A percentile compares a stretch with the other conserved stretches of the same genome.
These are phyloP conservation scores for Salix koriyanagi DNA, from an alignment of 345 rosid genomes.

Conservation along the genomic window DNA sequence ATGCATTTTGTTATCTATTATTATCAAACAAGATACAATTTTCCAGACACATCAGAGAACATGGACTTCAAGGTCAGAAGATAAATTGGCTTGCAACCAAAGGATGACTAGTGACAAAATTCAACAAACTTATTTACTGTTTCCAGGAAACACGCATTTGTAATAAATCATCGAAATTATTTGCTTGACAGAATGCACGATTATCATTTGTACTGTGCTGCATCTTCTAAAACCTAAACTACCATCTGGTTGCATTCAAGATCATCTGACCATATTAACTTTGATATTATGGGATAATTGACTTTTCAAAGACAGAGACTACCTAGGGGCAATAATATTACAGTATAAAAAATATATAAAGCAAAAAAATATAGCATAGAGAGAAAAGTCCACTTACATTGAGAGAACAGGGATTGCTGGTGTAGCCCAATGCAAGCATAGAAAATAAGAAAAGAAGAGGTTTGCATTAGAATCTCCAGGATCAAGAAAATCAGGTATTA, in stretches of 20 bases:
- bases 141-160: neutral
- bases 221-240: neutral
- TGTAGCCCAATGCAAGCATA: constrained; percentile 38
- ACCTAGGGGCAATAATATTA: neutral
- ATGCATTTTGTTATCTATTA: neutral
- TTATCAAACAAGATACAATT: neutral
- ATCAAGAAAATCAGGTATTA: neutral
- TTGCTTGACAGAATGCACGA: neutral
- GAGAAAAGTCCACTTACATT: constrained; percentile 58
- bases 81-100: neutral
- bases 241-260: neutral
- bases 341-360: neutral
- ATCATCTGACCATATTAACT: neutral
- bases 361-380: neutral
- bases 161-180: neutral
- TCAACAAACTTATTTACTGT: neutral
- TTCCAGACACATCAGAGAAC: neutral
- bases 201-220: neutral
- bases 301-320: neutral
- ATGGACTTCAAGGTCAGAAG: neutral
- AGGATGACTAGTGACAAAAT: neutral
- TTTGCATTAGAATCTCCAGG: constrained; percentile 25
- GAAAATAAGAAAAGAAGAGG: constrained; percentile 29
- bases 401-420: constrained; percentile 98
- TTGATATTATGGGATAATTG: neutral